Evolutionary conservation across 306 rosid genomes (phyloP), one percentile per base, ranked within the genome.

Genomic region (Vigna trinervia): DNA sequence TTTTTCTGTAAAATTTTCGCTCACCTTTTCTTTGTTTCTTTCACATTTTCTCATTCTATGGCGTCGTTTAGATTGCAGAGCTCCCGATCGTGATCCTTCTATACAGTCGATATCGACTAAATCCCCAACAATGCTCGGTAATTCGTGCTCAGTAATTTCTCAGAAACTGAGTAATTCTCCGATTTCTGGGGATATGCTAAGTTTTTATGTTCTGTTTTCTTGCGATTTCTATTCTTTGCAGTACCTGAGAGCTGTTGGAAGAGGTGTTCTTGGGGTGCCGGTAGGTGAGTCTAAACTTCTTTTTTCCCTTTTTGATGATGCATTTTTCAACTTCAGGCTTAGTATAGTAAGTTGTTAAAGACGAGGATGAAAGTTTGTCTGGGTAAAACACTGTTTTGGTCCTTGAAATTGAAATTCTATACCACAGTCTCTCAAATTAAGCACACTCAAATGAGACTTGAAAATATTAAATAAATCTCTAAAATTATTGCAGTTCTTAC

Each of bases 161-260:
- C 50, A 46, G 4, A 7, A 60, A 59, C 19, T 0, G 6, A 26
- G 10, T 12, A 56, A 56, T 82, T 82, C 10, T 46, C 1, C 61
- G 0, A 4, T 58, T 69, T 39, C 51, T 43, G 46, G 1, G 41
- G 5, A 2, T 20, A 11, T 77, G 41, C 23, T 77, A 53, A 57
- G 46, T 26, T 75, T 74, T 46, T 73, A 4, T 58, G 64, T 26
- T 56, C 6, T 57, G 36, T 57, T 62, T 74, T 63, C 14, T 34
- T n/a, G 28, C 68, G 50, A 17, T 15, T 9, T 65, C 3, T 74
- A 10, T 69, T 69, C 5, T 45, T 12, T 77, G 71, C 88, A 95
- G 97, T 95, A 90, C 80, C 79, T 87, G 78, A 80, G 86, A 81
- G 97, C 96, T 38, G 87, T 88, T n/a, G 90, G 89, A 52, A 85